Conservation (phyloP, 345 rosid genomes). For the Psidium friedrichsthalianum region DNA sequence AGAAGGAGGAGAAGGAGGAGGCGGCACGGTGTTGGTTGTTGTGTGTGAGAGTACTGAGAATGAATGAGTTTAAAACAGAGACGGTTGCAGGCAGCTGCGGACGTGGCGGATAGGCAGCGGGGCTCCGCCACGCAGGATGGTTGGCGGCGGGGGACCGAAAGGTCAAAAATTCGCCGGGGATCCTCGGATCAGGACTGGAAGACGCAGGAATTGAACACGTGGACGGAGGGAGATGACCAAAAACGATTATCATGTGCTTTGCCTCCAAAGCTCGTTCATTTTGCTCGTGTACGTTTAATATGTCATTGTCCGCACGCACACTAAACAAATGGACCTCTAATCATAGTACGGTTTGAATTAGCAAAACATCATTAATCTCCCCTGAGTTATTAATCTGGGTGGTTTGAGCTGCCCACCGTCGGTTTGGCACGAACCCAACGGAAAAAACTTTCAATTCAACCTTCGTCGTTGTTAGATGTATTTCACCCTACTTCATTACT, state of each 20-base stretch:
- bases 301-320: neutral
- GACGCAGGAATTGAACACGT: neutral
- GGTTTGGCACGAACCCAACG: neutral
- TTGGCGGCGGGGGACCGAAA: neutral
- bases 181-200: neutral
- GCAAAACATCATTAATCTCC: neutral
- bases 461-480: neutral
- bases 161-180: neutral
- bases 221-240: neutral
- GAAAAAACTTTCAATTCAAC: neutral
- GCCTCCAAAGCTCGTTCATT: neutral
- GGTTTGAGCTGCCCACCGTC: neutral
- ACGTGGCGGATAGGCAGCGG: constrained; percentile 6
- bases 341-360: neutral
- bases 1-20: neutral
- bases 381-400: no score
- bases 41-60: neutral
- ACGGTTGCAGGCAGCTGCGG: neutral
- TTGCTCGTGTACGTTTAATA: neutral
- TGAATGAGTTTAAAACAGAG: neutral
- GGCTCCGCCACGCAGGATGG: neutral
- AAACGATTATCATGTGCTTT: neutral
- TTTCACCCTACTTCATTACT: neutral
- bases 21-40: no score
- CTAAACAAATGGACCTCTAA: neutral